Conservation (phyloP, 768 basidiomycete genomes). For the Amanita pseudoporphyria region DNA sequence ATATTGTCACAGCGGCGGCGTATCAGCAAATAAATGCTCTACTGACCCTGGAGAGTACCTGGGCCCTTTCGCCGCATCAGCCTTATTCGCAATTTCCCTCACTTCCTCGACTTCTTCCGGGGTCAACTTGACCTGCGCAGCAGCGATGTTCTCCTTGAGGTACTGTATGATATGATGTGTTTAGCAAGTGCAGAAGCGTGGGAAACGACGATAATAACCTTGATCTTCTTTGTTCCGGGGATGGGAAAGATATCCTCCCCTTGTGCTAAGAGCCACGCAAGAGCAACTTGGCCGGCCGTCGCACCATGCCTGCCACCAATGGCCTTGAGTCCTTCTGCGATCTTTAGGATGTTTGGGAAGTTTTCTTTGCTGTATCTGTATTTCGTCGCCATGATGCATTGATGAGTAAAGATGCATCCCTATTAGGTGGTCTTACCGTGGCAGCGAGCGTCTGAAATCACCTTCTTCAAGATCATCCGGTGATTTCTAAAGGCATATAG, state of each 20-base stretch:
- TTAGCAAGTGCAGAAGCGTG: neutral
- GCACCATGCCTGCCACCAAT: slow-evolving; percentile 30
- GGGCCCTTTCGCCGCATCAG: slow-evolving; percentile 20
- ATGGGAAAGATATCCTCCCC: slow-evolving; percentile 38
- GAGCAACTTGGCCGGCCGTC: slow-evolving; percentile 34
- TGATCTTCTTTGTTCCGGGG: slow-evolving; percentile 35
- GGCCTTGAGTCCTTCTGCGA: slow-evolving; percentile 28
- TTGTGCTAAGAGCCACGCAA: slow-evolving; percentile 44
- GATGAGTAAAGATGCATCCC: slow-evolving; percentile 5
- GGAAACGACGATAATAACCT: slow-evolving; percentile 13
- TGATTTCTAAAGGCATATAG: slow-evolving; percentile 19
- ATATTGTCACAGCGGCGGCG: slow-evolving; percentile 3
- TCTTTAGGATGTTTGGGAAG: slow-evolving; percentile 36
- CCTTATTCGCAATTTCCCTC: slow-evolving; percentile 24
- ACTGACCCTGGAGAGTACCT: slow-evolving; percentile 23
- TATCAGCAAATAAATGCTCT: slow-evolving; percentile 23
- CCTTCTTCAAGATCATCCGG: slow-evolving; percentile 26
- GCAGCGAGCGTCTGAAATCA: slow-evolving; percentile 30
- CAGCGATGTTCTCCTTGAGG: slow-evolving; percentile 35
- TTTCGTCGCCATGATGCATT: neutral
- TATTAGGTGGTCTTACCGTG: slow-evolving; percentile 15
- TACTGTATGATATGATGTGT: slow-evolving; percentile 18
- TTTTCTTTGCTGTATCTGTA: slow-evolving; percentile 28
- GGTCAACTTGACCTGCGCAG: slow-evolving; percentile 23
- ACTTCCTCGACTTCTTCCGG: slow-evolving; percentile 28